Evolutionary conservation across 768 basidiomycete species (phyloP), one percentile per base, ranked within the genome.

Genomic region (Calocybe indica): DNA sequence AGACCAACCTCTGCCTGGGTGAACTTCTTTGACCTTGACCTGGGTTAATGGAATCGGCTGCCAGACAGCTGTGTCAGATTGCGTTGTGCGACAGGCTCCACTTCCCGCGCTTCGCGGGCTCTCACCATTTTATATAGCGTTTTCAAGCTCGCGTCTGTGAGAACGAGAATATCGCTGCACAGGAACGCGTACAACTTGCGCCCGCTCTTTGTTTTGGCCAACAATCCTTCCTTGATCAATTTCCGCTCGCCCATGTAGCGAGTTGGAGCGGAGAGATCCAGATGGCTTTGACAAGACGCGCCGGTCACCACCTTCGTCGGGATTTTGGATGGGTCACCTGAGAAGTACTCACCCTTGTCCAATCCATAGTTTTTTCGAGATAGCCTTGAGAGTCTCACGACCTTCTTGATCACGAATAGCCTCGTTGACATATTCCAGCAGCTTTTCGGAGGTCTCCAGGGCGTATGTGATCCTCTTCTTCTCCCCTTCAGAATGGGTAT

Each of bases 201-300:
- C 3, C 89, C 84, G 50, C 91, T 92, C 68, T 89, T 93, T 1
- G 87, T 75, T 62, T 98, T 98, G 54, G 72, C 67, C 8, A 96
- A 61, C 2, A 72, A 50, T 0, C 93, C 92, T 59, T 97, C 88
- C 52, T 82, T 88, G 31, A 96, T 50, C 7, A 99, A 73, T 55
- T 72, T 76, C 12, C 95, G 75, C n/a, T 76, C 67, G 1, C 93
- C 95, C 71, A 94, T 82, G 50, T 83, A 74, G 0, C 89, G 80
- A 5, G 95, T 97, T 0, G 90, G 86, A 0, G 86, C 89, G 0
- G 91, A 93, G n/a, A 97, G 68, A 61, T 97, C 92, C 14, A 96
- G 79, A 12, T 86, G 83, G 6, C 56, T 59, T 30, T 34, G 33
- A 11, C 35, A 22, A 28, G 22, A 28, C 31, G 9, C 42, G 13